phyloP scores from a whole-genome alignment of 2,329 filamentous ascomycete species.

The Beauveria rudraprayagi region DNA sequence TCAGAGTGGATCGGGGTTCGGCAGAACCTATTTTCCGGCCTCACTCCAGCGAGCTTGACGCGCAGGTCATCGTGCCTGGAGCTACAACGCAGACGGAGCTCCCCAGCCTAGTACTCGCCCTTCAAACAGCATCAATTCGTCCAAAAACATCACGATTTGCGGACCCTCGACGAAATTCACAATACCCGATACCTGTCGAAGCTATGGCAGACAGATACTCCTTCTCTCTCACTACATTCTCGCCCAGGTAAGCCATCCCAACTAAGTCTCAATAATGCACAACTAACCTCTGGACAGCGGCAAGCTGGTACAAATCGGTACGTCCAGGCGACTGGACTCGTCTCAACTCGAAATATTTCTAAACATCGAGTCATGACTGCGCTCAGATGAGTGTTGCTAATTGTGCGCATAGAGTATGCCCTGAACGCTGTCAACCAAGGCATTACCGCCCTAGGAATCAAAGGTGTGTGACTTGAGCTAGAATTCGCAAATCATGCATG shows the following conservation, averaged over 20 bases:
- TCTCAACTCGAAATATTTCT: not conserved
- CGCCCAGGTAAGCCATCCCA: slow-evolving; percentile 70
- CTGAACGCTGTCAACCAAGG: slow-evolving; percentile 98
- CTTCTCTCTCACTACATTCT: slow-evolving; percentile 99
- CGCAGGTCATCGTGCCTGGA: slow-evolving; percentile 15
- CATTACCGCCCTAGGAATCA: slow-evolving; percentile 96
- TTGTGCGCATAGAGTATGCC: slow-evolving; percentile 71
- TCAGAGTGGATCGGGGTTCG: slow-evolving; percentile 4
- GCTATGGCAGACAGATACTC: slow-evolving; percentile 97
- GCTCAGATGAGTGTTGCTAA: slow-evolving; percentile 17
- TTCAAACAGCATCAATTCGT: slow-evolving; percentile 13
- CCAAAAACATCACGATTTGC: slow-evolving; percentile 8
- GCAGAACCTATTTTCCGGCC: slow-evolving; percentile 7
- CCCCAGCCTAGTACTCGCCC: slow-evolving; percentile 11
- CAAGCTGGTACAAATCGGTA: slow-evolving; percentile 97
- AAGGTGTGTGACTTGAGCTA: slow-evolving; percentile 53
- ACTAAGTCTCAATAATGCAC: slow-evolving; percentile 18
- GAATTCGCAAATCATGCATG: slow-evolving; percentile 16
- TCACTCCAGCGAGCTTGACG: slow-evolving; percentile 11
- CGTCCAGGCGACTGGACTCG: slow-evolving; percentile 11
- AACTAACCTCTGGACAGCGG: slow-evolving; percentile 58
- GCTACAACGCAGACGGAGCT: slow-evolving; percentile 6
- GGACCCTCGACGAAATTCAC: not conserved
- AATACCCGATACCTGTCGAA: slow-evolving; percentile 14
- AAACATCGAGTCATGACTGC: not conserved